Evolutionary conservation across 2,329 filamentous ascomycete genomes (phyloP).

Genomic region (Fusarium longipes): DNA sequence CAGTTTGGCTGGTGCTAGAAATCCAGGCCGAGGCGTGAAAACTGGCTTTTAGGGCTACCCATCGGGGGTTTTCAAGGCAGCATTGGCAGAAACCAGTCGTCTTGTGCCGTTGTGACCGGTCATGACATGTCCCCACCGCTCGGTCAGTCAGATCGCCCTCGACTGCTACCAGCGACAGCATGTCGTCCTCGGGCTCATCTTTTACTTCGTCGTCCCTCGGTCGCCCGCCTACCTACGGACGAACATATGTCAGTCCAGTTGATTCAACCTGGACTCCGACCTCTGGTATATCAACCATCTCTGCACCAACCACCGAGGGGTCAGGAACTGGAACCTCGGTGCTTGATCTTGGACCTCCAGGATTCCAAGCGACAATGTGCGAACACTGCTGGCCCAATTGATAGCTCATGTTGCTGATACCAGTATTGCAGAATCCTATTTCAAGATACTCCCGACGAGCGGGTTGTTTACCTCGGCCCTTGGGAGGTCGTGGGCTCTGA

Average conservation of each 20-base stretch:
- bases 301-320: conserved; percentile 54
- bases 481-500: conserved; percentile 63
- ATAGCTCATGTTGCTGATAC: conserved; percentile 39
- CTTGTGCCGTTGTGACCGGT: conserved; percentile 43
- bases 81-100: conserved; percentile 36
- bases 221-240: conserved; percentile 56
- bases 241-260: conserved; percentile 56
- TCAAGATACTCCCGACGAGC: conserved; percentile 61
- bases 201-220: conserved; percentile 60
- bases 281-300: conserved; percentile 57
- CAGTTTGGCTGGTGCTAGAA: conserved; percentile 3
- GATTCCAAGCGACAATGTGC: conserved; percentile 66
- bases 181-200: conserved; percentile 62
- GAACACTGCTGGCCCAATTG: conserved; percentile 18
- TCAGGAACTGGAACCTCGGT: conserved; percentile 55
- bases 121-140: conserved; percentile 49
- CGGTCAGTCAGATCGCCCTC: conserved; percentile 46
- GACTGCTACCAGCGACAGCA: conserved; percentile 49
- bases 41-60: conserved; percentile 25
- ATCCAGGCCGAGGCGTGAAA: conserved; percentile 25
- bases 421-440: conserved; percentile 58
- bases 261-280: conserved; percentile 61
- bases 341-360: conserved; percentile 64
- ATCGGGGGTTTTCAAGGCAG: conserved; percentile 40
- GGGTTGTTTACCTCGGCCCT: conserved; percentile 64